phyloP scores from a whole-genome alignment of 129 eudicot species.

The Solidago caesia region DNA sequence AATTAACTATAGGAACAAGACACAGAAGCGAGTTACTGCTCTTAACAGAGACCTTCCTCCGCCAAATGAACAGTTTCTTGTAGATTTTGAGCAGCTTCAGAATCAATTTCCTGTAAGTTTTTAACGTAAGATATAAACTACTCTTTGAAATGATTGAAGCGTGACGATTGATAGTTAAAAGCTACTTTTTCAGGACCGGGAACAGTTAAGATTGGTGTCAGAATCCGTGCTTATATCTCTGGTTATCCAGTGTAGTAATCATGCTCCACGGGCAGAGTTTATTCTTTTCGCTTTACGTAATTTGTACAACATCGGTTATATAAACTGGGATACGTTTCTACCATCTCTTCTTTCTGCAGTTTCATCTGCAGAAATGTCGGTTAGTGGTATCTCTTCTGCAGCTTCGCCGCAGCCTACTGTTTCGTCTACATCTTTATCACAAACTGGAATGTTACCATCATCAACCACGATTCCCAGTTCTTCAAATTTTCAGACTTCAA shows the following conservation, averaged over 20 bases:
- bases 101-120: constrained; percentile 75
- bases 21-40: constrained; percentile 94
- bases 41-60: constrained; percentile 87
- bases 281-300: constrained; percentile 81
- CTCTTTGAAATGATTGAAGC: neutral
- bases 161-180: constrained; percentile 17
- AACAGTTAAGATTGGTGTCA: constrained; percentile 78
- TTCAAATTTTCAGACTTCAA: constrained; percentile 72
- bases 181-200: constrained; percentile 66
- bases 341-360: constrained; percentile 92
- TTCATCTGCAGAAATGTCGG: constrained; percentile 74
- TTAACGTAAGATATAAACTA: neutral
- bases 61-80: constrained; percentile 77
- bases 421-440: constrained; percentile 60
- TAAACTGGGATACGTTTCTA: constrained; percentile 87
- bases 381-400: constrained; percentile 42
- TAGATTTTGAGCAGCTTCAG: constrained; percentile 82
- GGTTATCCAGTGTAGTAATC: constrained; percentile 86
- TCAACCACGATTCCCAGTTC: constrained; percentile 48
- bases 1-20: constrained; percentile 62
- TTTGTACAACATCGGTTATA: constrained; percentile 71
- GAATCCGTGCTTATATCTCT: constrained; percentile 83
- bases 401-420: constrained; percentile 51
- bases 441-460: constrained; percentile 65
- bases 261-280: constrained; percentile 95